Evolutionary conservation across 129 eudicot species (phyloP), one percentile per base, ranked within the genome.

Genomic region (Scalesia atractyloides): DNA sequence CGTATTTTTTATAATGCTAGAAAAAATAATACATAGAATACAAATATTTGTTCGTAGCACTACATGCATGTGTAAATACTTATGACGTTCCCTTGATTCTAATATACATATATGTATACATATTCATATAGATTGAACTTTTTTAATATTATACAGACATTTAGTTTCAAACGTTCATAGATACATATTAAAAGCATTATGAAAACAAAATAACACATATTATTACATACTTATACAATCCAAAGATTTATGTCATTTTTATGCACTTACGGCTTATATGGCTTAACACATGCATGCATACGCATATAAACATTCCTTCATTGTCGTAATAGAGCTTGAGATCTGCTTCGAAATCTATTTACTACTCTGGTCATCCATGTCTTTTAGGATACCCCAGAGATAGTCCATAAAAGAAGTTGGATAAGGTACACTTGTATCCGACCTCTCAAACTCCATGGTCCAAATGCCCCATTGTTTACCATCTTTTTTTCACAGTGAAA

Each of bases 371-470:
- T 16, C 59, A 16, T 52, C 59, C 59, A 52, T 52, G 26, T 52
- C 59, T 52, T 52, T 52, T 8, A 52, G 24, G 16, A 52, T 17
- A 52, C 22, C 24, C 2, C 59, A 52, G 11, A 52, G 4, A 52
- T 52, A 52, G 59, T 52, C 24, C 22, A 52, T n/a, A 10, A 52
- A 7, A 52, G 59, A 52, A 52, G 24, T 52, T 52, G 59, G 59
- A 16, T 52, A 8, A 30, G 34, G 34, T 2, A 52, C 59, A 7
- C 59, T 52, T 52, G 59, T 2, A 52, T 52, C 18, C 8, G 59
- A 26, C 59, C 18, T 52, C 20, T 52, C 59, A 52, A 52, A 52
- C 59, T 52, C 59, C 9, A 52, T n/a, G 20, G 58, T 51, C 58
- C 20, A 51, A 51, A 51, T 51, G 9, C 20, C 20, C 9, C 58